Evolutionary conservation across 352 stramenopile species (phyloP).

Genomic region (Globisporangium orthogonon): DNA sequence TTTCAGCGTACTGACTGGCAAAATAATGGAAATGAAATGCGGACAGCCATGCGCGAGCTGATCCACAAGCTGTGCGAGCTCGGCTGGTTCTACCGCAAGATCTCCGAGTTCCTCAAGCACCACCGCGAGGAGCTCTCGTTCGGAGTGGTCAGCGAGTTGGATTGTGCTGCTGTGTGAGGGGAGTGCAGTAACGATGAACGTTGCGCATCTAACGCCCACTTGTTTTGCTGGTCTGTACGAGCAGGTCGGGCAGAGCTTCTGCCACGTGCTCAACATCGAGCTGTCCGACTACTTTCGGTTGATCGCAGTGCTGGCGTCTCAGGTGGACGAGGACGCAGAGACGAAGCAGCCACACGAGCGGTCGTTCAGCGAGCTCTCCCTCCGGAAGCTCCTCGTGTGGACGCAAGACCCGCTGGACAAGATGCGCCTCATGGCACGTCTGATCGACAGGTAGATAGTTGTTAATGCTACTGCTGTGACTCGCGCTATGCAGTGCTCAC

Average conservation of each 20-base stretch:
- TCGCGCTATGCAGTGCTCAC: neutral
- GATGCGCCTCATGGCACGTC: constrained; percentile 84
- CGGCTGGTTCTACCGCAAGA: constrained; percentile 88
- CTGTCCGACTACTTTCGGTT: constrained; percentile 91
- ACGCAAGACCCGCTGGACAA: constrained; percentile 83
- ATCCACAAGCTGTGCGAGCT: constrained; percentile 83
- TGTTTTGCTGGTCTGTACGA: neutral
- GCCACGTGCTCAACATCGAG: constrained; percentile 86
- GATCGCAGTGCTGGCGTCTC: constrained; percentile 88
- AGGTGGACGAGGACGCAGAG: constrained; percentile 84
- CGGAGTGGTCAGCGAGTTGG: constrained; percentile 50
- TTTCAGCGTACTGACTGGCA: neutral
- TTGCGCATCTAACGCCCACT: neutral
- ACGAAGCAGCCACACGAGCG: constrained; percentile 36
- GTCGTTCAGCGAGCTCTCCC: constrained; percentile 59
- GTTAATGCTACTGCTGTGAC: neutral
- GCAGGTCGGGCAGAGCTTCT: constrained; percentile 86
- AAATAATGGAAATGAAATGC: no score
- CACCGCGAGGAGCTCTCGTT: constrained; percentile 70
- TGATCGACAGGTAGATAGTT: constrained; percentile 64
- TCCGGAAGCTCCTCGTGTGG: constrained; percentile 89
- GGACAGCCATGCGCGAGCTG: constrained; percentile 73
- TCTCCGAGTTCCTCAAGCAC: constrained; percentile 72
- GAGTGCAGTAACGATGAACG: no score
- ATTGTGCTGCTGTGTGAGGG: neutral